Percentiles rank a stretch among this genome's conserved stretches.
These are phyloP conservation scores for Globisporangium ultimum DNA, from an alignment of 352 stramenopile species.

Conservation along the genomic window DNA sequence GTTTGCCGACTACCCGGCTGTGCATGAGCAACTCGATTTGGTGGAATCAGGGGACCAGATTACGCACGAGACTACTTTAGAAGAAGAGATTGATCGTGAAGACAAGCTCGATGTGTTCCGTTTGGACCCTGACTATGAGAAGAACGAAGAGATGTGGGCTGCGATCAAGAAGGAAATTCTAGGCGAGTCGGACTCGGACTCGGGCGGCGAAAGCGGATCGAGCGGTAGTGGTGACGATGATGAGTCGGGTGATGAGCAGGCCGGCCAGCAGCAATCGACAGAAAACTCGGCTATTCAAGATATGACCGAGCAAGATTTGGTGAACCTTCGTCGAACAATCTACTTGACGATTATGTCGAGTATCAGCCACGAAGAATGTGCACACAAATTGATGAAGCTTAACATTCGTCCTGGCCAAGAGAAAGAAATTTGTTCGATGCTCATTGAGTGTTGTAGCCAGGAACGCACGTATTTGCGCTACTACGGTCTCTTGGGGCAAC, in stretches of 20 bases:
- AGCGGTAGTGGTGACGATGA: conserved; percentile 57
- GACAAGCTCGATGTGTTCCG: conserved; percentile 97
- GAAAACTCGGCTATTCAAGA: conserved; percentile 88
- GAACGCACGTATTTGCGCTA: conserved; percentile 97
- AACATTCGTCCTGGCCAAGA: conserved; percentile 96
- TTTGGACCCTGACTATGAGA: conserved; percentile 93
- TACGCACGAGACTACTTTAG: conserved; percentile 96
- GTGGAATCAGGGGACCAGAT: conserved; percentile 99
- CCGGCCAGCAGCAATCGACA: conserved; percentile 19
- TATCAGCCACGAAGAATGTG: conserved; percentile 98
- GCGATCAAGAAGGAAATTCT: conserved; percentile 97
- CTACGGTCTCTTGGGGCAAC: conserved; percentile 95
- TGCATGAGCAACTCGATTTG: conserved; percentile 95
- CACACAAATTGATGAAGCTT: conserved; percentile 98
- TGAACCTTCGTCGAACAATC: conserved; percentile 98
- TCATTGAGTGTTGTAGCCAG: conserved; percentile 99
- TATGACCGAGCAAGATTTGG: conserved; percentile 96
- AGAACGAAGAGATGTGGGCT: conserved; percentile 96
- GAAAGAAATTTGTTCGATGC: conserved; percentile 98
- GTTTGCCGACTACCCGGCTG: conserved; percentile 94
- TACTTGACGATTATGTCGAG: conserved; percentile 99
- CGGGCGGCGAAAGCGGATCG: conserved; percentile 47
- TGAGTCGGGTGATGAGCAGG: conserved; percentile 40
- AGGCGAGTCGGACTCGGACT: conserved; percentile 88
- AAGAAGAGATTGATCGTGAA: conserved; percentile 95